Percentiles rank a stretch among this genome's conserved stretches.
These are phyloP conservation scores for Eimeria falciformis DNA, from an alignment of 169 alveolate species.

Conservation along the genomic window DNA sequence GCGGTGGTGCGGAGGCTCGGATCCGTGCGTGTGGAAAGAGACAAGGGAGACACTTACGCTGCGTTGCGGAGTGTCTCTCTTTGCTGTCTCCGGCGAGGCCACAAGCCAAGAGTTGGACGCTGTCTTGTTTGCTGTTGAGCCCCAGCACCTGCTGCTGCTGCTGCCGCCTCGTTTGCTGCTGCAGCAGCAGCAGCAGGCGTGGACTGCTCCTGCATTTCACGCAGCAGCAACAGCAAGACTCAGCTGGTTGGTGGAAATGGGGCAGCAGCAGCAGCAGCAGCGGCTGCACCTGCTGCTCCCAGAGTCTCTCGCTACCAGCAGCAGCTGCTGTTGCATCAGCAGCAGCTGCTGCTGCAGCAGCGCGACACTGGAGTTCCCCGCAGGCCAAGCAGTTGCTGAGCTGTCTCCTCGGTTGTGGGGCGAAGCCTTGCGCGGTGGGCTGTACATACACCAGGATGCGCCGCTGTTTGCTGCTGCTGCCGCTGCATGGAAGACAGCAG, in stretches of 20 bases:
- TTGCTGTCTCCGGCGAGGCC: background rate
- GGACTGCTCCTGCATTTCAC: too few species aligned
- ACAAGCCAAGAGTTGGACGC: background rate
- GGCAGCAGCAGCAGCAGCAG: background rate
- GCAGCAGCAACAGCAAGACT: background rate
- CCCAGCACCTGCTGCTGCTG: background rate
- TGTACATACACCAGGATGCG: background rate
- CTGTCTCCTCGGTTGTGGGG: slow-evolving; percentile 1
- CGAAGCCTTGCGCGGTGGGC: background rate
- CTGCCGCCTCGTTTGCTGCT: background rate
- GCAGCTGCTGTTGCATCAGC: too few species aligned
- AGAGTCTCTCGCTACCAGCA: background rate
- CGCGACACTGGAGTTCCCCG: background rate
- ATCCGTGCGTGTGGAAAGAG: background rate
- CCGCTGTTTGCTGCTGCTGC: background rate
- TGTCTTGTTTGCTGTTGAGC: background rate
- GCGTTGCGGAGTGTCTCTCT: background rate
- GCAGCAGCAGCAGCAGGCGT: background rate
- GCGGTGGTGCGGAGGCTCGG: background rate
- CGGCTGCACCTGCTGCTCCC: slow-evolving; percentile 5
- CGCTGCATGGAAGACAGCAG: background rate
- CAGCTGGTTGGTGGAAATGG: background rate
- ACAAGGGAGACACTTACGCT: background rate
- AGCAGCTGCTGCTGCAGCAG: too few species aligned
- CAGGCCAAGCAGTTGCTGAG: background rate